Percentiles rank a stretch among this genome's conserved stretches.
phyloP scores from a whole-genome alignment of 140 eudicot genomes.

The Flaveria floridana region DNA sequence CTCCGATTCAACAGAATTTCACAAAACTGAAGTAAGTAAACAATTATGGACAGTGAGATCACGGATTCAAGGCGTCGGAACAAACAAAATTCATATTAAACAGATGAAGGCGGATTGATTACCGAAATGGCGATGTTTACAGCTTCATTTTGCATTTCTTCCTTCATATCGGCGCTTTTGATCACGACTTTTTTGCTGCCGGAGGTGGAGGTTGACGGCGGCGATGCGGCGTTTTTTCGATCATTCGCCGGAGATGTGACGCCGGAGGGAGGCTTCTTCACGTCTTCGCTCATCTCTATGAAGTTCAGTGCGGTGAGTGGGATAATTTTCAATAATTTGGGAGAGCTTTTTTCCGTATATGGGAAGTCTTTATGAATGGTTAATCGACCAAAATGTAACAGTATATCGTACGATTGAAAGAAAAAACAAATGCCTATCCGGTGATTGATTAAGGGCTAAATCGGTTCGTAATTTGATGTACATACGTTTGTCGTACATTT shows the following conservation, averaged over 20 bases:
- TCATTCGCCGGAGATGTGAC: conserved; percentile 43
- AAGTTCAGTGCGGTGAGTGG: background rate
- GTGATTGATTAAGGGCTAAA: too few relatives aligned
- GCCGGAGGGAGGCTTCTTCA: conserved; percentile 37
- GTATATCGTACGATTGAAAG: too few relatives aligned
- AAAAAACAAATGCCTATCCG: too few relatives aligned
- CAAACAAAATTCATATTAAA: background rate
- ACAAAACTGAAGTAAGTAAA: background rate
- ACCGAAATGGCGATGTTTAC: conserved; percentile 65
- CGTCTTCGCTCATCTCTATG: conserved; percentile 54
- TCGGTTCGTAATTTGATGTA: too few relatives aligned
- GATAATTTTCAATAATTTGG: background rate
- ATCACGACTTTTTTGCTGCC: conserved; percentile 45
- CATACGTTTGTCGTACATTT: too few relatives aligned
- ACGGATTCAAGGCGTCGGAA: too few relatives aligned
- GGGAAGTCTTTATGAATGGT: too few relatives aligned
- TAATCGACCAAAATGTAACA: too few relatives aligned
- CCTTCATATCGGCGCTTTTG: conserved; percentile 78
- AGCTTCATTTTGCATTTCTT: conserved; percentile 70
- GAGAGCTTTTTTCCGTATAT: too few relatives aligned
- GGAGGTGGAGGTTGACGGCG: conserved; percentile 25
- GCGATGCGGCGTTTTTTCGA: conserved; percentile 48
- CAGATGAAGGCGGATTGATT: conserved; percentile 4
- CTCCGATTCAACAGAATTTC: background rate
- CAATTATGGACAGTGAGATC: background rate